Evolutionary conservation across 2,329 filamentous ascomycete genomes (phyloP).

Genomic region (Sphaerulina musiva): DNA sequence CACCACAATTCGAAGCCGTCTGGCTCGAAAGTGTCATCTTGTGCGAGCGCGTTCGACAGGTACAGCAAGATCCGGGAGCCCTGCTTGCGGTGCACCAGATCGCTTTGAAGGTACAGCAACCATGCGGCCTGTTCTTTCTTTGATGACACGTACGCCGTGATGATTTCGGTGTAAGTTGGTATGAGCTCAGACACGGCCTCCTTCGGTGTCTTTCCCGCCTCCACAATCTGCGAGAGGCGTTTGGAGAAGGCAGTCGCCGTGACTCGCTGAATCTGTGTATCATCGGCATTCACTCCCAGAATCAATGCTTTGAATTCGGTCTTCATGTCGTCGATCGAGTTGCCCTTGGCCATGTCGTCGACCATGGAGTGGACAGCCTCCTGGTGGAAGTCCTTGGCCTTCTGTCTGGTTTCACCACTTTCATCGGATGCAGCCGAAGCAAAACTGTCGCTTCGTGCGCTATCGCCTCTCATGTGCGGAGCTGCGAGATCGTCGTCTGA

Average conservation of each 20-base stretch:
- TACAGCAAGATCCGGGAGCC: conserved; percentile 66
- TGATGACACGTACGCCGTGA: conserved; percentile 48
- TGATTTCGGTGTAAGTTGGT: conserved; percentile 51
- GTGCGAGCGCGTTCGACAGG: conserved; percentile 76
- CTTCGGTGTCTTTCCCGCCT: conserved; percentile 35
- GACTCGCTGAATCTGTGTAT: conserved; percentile 78
- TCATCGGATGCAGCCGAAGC: conserved; percentile 57
- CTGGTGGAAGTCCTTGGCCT: conserved; percentile 65
- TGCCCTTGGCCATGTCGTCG: conserved; percentile 69
- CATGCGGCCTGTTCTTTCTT: conserved; percentile 78
- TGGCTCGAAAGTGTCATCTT: conserved; percentile 77
- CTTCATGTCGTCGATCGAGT: conserved; percentile 75
- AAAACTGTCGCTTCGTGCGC: conserved; percentile 32
- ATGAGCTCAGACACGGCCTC: conserved; percentile 40
- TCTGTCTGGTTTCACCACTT: conserved; percentile 38
- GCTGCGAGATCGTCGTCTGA: conserved; percentile 39
- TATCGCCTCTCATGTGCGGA: conserved; percentile 35
- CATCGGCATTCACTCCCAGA: conserved; percentile 83
- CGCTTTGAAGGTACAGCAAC: conserved; percentile 71
- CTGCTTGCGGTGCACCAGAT: conserved; percentile 60
- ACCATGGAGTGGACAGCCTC: conserved; percentile 83
- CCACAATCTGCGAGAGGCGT: conserved; percentile 65
- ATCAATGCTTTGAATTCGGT: conserved; percentile 91
- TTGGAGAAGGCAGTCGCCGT: conserved; percentile 81
- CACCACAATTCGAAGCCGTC: conserved; percentile 88